Conservation (phyloP, 805 yeast species). For the Brettanomyces nanus region DNA sequence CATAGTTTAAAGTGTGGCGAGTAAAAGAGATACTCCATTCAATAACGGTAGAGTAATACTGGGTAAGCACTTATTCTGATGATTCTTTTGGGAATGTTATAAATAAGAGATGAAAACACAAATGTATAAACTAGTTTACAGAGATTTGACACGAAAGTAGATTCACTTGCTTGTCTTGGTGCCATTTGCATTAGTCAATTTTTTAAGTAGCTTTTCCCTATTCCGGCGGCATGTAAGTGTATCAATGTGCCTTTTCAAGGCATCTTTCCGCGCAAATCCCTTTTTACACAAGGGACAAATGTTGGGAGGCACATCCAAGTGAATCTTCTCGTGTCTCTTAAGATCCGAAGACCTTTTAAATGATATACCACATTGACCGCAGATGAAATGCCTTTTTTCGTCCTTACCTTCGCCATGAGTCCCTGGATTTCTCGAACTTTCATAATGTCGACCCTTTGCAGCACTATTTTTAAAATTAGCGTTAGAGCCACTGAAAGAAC, state of each 20-base stretch:
- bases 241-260: constrained; percentile 65
- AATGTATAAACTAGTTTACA: background rate
- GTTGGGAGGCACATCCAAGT: constrained; percentile 62
- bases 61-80: too few relatives aligned
- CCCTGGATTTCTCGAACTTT: background rate
- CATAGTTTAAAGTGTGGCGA: too few relatives aligned
- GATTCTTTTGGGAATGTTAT: background rate
- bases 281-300: constrained; percentile 71
- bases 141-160: too few relatives aligned
- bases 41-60: too few relatives aligned
- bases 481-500: background rate
- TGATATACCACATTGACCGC: constrained; percentile 52
- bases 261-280: constrained; percentile 80
- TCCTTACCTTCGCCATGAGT: background rate
- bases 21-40: too few relatives aligned
- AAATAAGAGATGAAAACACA: background rate
- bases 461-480: background rate
- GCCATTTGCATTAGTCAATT: too few relatives aligned
- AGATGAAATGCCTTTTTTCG: constrained; percentile 25
- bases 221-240: constrained; percentile 71
- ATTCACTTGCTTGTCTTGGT: too few relatives aligned
- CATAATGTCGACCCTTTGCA: background rate
- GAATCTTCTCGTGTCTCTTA: constrained; percentile 70
- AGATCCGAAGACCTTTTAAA: constrained; percentile 64
- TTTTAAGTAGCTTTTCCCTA: constrained; percentile 39